These are phyloP conservation scores for Pestalotiopsis sp. DNA, from an alignment of 2,329 filamentous ascomycete species.

Conservation along the genomic window DNA sequence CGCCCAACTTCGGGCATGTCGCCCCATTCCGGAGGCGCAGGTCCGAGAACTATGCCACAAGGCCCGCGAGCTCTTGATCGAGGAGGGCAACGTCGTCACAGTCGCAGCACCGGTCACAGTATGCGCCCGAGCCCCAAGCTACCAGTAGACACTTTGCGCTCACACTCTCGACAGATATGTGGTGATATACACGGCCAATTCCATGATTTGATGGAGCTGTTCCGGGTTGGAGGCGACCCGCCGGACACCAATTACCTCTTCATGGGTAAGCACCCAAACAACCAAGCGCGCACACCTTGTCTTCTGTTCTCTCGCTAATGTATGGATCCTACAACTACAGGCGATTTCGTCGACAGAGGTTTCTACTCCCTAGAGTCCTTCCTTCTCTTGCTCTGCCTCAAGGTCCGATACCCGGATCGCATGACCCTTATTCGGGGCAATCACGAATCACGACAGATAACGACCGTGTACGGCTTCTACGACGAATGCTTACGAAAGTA, in stretches of 20 bases:
- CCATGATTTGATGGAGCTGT: slow-evolving; percentile 95
- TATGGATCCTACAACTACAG: slow-evolving; percentile 42
- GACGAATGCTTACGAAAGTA: slow-evolving; percentile 99
- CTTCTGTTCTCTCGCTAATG: slow-evolving; percentile 15
- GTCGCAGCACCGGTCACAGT: slow-evolving; percentile 94
- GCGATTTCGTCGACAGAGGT: slow-evolving; percentile 95
- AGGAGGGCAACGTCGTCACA: slow-evolving; percentile 95
- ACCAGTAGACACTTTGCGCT: neutral
- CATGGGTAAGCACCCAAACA: slow-evolving; percentile 66
- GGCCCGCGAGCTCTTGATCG: slow-evolving; percentile 91
- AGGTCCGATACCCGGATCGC: slow-evolving; percentile 96
- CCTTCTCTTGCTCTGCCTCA: slow-evolving; percentile 91
- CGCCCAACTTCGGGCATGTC: slow-evolving; percentile 90
- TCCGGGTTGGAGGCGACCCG: slow-evolving; percentile 89
- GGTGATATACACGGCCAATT: slow-evolving; percentile 98
- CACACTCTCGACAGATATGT: slow-evolving; percentile 66
- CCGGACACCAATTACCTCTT: slow-evolving; percentile 97
- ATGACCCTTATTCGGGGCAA: slow-evolving; percentile 99
- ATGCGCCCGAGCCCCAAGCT: slow-evolving; percentile 31
- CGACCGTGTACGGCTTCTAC: slow-evolving; percentile 99
- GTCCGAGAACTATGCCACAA: slow-evolving; percentile 98
- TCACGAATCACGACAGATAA: slow-evolving; percentile 98
- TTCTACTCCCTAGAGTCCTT: slow-evolving; percentile 99
- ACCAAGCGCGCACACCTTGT: neutral
- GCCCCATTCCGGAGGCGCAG: slow-evolving; percentile 92